phyloP scores from a whole-genome alignment of 768 basidiomycete species.

The Hygrophorus russula region DNA sequence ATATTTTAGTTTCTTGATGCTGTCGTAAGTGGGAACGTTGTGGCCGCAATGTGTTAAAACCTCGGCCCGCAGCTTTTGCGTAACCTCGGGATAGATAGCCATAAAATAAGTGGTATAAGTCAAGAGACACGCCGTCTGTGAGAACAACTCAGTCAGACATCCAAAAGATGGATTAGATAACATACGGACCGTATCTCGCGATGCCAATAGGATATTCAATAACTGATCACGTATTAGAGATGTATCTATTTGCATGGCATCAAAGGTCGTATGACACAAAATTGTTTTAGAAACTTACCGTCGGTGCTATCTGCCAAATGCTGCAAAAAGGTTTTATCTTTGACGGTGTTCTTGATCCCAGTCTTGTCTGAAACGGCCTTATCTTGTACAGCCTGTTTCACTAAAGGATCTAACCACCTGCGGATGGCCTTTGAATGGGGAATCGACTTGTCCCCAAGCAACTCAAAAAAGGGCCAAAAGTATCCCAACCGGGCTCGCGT shows the following conservation, averaged over 20 bases:
- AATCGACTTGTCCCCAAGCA: constrained; percentile 42
- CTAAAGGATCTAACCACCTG: constrained; percentile 53
- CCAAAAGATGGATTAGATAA: not conserved
- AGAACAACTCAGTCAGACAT: constrained; percentile 1
- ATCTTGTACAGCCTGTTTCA: constrained; percentile 37
- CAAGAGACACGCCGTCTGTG: constrained; percentile 55
- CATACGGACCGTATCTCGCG: constrained; percentile 59
- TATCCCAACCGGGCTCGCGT: constrained; percentile 39
- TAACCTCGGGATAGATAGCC: constrained; percentile 50
- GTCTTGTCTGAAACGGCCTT: constrained; percentile 26
- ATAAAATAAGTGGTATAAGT: constrained; percentile 65
- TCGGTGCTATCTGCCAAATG: constrained; percentile 57
- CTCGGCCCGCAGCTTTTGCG: constrained; percentile 44
- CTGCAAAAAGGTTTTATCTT: constrained; percentile 54
- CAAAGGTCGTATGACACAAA: not conserved
- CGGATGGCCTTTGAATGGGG: constrained; percentile 40
- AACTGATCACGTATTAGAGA: constrained; percentile 66
- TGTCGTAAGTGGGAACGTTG: constrained; percentile 40
- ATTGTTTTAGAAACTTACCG: constrained; percentile 25
- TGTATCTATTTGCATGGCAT: constrained; percentile 30
- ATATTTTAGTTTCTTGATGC: constrained; percentile 52
- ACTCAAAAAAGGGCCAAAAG: constrained; percentile 51
- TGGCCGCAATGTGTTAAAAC: constrained; percentile 46
- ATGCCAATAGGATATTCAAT: constrained; percentile 65
- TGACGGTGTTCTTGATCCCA: constrained; percentile 25